Base-by-base conservation (phyloP, 2,329 filamentous ascomycete genomes). In the Neonectria punicea region DNA sequence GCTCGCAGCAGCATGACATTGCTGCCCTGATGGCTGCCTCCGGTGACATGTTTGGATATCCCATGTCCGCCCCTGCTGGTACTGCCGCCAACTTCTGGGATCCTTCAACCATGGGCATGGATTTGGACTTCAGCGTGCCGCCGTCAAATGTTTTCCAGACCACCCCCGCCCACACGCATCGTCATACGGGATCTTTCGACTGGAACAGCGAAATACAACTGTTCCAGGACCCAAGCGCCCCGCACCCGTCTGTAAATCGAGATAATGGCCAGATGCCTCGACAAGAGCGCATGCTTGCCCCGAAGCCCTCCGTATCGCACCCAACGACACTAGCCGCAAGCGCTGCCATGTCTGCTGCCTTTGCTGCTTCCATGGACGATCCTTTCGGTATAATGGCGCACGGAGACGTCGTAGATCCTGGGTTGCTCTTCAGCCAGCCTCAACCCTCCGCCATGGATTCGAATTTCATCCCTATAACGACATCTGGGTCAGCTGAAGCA, bases 1-100 rank as follows among this genome's bases (percentile, higher is more conserved):
- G 80, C 58, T 80, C 82, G n/a, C 79, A 85, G 44, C 83, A 82
- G 61, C 84, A 86, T 69, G 83, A 84, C 47, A 80, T 88, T 77
- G 75, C 81, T 30, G 76, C 76, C 11, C 84, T 85, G 68, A 81
- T 85, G 69, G 79, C 80, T 18, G 79, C 80, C 22, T 79, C 84
- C 13, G 81, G 81, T 59, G 87, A 90, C 69, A 81, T 90, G 76
- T 90, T 89, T 73, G 81, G 81, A 28, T 89, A 88, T 72, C 86
- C 88, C 30, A 81, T 90, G 76, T 87, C 88, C n/a, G 86, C 86
- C 3, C 84, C 87, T 20, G 82, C 83, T 34, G 81, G 82, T 2
- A 81, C 81, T 4, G 80, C 85, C 1, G 77, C 80, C 3, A 86
- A 83, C 41, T 90, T 89, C 67, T 90, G 88, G 89, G 86, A 89